phyloP scores from a whole-genome alignment of 2,329 filamentous ascomycete species.

The Pseudogymnoascus sp. region DNA sequence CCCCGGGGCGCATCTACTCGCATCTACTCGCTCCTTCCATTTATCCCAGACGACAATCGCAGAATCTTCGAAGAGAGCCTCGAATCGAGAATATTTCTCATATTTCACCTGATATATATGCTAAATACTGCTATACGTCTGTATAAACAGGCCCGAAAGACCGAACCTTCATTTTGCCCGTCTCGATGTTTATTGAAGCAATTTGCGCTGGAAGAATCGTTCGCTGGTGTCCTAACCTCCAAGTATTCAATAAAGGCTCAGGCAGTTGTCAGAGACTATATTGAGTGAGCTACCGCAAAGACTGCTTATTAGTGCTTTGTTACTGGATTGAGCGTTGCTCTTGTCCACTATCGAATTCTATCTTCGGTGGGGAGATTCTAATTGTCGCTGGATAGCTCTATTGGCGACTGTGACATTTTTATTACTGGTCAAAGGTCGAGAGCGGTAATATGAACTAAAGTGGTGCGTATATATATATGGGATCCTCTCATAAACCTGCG shows the following conservation, averaged over 20 bases:
- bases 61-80: background rate
- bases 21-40: background rate
- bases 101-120: background rate
- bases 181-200: conserved; percentile 7
- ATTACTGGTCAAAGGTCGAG: background rate
- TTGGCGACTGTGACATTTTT: background rate
- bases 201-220: background rate
- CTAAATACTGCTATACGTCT: background rate
- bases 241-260: background rate
- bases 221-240: background rate
- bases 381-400: background rate
- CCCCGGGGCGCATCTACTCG: background rate
- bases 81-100: background rate
- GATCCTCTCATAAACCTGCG: background rate
- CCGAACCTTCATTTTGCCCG: background rate
- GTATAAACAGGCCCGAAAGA: background rate
- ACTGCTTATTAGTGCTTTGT: background rate
- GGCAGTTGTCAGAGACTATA: background rate
- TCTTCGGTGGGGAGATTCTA: background rate
- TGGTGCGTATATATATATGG: background rate
- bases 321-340: background rate
- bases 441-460: background rate
- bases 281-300: background rate
- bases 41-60: background rate
- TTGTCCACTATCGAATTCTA: background rate